Evolutionary conservation across 306 rosid species (phyloP), one percentile per base, ranked within the genome.

Genomic region (Casuarina glauca): DNA sequence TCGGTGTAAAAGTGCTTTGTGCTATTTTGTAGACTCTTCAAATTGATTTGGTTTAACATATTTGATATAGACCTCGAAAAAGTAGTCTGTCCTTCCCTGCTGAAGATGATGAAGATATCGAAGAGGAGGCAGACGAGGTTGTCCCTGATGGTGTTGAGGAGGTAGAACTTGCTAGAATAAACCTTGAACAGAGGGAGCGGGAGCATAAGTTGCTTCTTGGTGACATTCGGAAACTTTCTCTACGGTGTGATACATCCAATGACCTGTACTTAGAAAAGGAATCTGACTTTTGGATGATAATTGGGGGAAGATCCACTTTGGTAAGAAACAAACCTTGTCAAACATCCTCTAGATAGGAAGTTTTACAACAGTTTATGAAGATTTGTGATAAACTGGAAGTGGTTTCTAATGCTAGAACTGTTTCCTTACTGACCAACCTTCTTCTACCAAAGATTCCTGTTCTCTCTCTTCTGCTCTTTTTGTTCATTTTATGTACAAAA

Each of bases 111-210:
- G 98, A 91, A 63, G 98, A 96, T 86, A 88, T 88, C 78, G 98
- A 96, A 86, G 99, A 96, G 84, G 97, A 91, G 81, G 97, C 99
- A 66, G 99, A 93, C 77, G 96, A 93, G 87, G 90, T 96, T 76
- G 99, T 96, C 80, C 99, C 99, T 80, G 97, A 93, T 77, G 99
- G 99, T 79, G 98, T 93, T 80, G 98, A 96, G 83, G 99, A 96
- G 87, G 98, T 96, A 57, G 99, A 96, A 85, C 96, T 96, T 80
- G 98, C 94, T 78, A 93, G 82, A 85, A 82, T 96, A 78, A 83
- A 86, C 78, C 99, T 96, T 80, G 98, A 96, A 83, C 80, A 86
- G 82, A 91, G 73, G 74, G 97, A 96, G 80, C 87, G 91, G 80
- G 98, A 93, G 76, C 93, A 83, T 69, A 96, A 83, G 79, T 86